These are phyloP conservation scores for Cyberlindnera misumaiensis DNA, from an alignment of 805 yeast species.

Conservation along the genomic window DNA sequence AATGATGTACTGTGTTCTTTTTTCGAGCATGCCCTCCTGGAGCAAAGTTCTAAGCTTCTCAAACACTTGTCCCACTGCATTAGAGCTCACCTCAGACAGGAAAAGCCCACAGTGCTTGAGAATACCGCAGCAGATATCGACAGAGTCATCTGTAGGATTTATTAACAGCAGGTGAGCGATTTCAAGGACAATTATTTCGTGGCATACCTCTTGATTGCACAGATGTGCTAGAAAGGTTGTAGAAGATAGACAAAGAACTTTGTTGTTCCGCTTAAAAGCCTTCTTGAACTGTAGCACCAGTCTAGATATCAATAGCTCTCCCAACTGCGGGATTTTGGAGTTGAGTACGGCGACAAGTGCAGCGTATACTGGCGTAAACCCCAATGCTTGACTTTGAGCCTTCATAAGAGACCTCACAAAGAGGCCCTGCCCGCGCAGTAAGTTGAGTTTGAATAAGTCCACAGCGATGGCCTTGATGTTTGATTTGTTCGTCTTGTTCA, in stretches of 20 bases:
- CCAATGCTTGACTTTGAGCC: conserved; percentile 37
- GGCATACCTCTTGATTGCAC: conserved; percentile 54
- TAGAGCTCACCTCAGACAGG: conserved; percentile 35
- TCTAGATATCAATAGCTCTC: conserved; percentile 47
- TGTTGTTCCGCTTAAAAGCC: conserved; percentile 42
- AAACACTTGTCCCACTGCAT: conserved; percentile 43
- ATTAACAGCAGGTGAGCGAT: conserved; percentile 40
- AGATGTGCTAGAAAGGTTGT: conserved; percentile 53
- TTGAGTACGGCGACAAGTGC: conserved; percentile 54
- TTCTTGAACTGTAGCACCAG: conserved; percentile 52
- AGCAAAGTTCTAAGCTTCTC: conserved; percentile 56
- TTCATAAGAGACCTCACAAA: conserved; percentile 52
- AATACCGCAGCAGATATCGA: conserved; percentile 47
- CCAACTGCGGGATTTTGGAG: conserved; percentile 63
- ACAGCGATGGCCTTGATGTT: conserved; percentile 44
- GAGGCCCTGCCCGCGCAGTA: conserved; percentile 55
- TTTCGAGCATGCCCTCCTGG: conserved; percentile 43
- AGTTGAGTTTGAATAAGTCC: conserved; percentile 49
- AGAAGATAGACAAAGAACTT: conserved; percentile 34
- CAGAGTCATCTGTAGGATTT: conserved; percentile 46
- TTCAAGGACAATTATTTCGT: conserved; percentile 48
- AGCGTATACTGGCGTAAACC: conserved; percentile 45
- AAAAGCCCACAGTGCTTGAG: conserved; percentile 46
- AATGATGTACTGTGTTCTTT: conserved; percentile 38
- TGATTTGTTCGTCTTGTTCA: conserved; percentile 37